Evolutionary conservation across 768 basidiomycete species (phyloP).

Genomic region (Exidia glandulosa): DNA sequence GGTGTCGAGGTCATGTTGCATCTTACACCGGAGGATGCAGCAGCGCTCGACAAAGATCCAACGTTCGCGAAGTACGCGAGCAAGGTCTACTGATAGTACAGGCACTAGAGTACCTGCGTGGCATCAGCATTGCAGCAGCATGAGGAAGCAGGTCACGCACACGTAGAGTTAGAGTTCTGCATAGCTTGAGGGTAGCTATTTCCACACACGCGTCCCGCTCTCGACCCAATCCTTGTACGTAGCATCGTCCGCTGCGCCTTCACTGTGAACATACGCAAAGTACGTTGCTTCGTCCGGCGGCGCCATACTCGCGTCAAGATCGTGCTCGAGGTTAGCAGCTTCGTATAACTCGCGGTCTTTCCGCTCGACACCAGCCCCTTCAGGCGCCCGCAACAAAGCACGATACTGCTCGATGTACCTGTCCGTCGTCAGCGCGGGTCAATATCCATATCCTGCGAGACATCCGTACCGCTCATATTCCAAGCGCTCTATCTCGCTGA

Average conservation of each 20-base stretch:
- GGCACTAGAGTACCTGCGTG: too few relatives aligned
- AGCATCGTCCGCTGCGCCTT: background rate
- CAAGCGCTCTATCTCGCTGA: background rate
- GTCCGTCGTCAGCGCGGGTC: background rate
- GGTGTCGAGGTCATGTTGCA: too few relatives aligned
- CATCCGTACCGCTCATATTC: background rate
- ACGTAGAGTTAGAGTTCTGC: too few relatives aligned
- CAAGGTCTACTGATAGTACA: too few relatives aligned
- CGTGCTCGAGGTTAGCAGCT: background rate
- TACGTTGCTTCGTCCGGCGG: background rate
- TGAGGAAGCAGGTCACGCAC: too few relatives aligned
- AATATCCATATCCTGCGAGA: background rate
- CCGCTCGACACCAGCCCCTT: background rate
- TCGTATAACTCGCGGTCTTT: background rate
- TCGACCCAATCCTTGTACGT: background rate
- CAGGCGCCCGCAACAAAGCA: background rate
- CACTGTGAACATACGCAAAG: background rate
- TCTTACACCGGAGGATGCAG: too few relatives aligned
- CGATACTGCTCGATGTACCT: background rate
- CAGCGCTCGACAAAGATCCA: too few relatives aligned
- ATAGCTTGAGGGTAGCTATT: too few relatives aligned
- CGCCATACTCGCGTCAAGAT: background rate
- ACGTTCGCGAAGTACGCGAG: too few relatives aligned
- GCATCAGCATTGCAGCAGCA: too few relatives aligned
- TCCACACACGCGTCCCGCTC: background rate